Conservation (phyloP, 2,329 filamentous ascomycete genomes). For the Exophiala dermatitidis region DNA sequence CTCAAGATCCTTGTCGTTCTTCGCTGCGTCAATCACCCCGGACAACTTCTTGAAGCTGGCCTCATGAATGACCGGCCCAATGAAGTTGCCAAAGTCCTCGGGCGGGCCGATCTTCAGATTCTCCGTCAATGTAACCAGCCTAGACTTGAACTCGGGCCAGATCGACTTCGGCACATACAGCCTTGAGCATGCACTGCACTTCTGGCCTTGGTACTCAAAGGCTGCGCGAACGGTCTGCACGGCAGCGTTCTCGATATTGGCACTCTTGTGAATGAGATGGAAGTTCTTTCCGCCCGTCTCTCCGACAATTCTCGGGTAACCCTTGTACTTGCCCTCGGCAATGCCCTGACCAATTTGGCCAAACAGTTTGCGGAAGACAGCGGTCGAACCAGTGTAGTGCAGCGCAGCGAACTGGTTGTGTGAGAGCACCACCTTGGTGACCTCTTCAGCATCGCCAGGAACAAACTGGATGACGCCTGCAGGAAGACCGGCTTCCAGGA, state of each 20-base stretch:
- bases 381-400: conserved; percentile 82
- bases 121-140: conserved; percentile 56
- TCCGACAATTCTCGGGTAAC: conserved; percentile 74
- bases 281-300: conserved; percentile 87
- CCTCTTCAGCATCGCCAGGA: conserved; percentile 70
- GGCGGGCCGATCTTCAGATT: conserved; percentile 61
- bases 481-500: conserved; percentile 80
- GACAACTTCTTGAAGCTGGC: conserved; percentile 68
- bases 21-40: conserved; percentile 64
- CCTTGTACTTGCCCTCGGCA: conserved; percentile 67
- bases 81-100: conserved; percentile 61
- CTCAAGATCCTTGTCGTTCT: conserved; percentile 59
- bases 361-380: conserved; percentile 76
- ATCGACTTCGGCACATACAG: conserved; percentile 64
- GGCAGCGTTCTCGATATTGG: conserved; percentile 65
- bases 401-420: conserved; percentile 73
- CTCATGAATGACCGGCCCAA: conserved; percentile 73
- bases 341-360: conserved; percentile 73
- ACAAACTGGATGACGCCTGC: conserved; percentile 81
- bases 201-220: conserved; percentile 78
- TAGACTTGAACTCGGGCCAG: conserved; percentile 61
- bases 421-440: conserved; percentile 64
- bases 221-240: conserved; percentile 70
- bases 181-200: conserved; percentile 72
- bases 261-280: conserved; percentile 65